phyloP scores from a whole-genome alignment of 306 rosid species.

The Canavalia ensiformis region DNA sequence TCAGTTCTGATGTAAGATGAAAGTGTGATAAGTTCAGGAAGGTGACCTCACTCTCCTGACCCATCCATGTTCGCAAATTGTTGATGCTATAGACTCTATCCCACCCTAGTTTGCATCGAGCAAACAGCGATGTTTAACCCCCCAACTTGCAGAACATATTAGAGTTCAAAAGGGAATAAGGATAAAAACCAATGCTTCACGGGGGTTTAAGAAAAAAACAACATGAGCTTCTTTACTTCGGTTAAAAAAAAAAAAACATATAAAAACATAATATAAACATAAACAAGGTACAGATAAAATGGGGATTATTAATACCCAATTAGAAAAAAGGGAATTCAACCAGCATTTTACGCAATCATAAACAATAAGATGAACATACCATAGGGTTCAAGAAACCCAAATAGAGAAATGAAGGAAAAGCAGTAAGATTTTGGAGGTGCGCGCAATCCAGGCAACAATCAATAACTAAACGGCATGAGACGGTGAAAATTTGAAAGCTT shows the following conservation, averaged over 20 bases:
- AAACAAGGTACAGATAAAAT: not conserved
- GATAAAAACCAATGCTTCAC: not conserved
- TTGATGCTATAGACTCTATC: not conserved
- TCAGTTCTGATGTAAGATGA: slow-evolving; percentile 18
- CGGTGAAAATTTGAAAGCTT: not conserved
- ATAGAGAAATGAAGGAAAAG: not conserved
- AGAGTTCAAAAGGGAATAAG: not conserved
- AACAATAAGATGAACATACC: not conserved
- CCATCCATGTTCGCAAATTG: slow-evolving; percentile 10
- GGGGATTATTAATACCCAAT: not conserved
- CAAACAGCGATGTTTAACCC: not conserved
- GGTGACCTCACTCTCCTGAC: not conserved
- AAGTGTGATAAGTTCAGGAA: not conserved
- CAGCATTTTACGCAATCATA: not conserved
- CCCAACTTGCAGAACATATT: slow-evolving; percentile 7
- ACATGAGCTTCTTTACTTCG: slow-evolving; percentile 22
- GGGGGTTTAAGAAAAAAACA: slow-evolving; percentile 30
- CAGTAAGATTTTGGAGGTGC: not conserved
- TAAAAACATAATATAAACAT: not conserved
- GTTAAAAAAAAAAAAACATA: not conserved
- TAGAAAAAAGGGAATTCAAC: not conserved
- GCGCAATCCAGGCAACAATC: slow-evolving; percentile 14
- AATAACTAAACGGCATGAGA: not conserved
- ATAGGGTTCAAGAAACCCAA: slow-evolving; percentile 28
- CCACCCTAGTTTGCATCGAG: not conserved